Evolutionary conservation across 2,329 filamentous ascomycete genomes (phyloP).

Genomic region (Seiridium unicorne): DNA sequence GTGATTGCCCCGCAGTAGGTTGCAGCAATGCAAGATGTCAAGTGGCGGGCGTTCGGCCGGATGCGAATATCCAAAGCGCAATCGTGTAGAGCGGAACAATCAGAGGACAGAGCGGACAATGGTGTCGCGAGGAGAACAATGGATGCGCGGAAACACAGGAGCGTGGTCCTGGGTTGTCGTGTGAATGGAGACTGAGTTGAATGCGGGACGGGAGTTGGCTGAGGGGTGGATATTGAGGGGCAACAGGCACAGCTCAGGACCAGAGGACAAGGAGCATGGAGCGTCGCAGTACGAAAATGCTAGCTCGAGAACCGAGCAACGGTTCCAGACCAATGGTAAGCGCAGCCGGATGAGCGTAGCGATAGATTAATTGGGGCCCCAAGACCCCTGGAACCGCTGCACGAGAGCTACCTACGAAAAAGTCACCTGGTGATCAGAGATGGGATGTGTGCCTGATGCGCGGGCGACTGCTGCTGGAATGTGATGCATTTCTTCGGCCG

Average conservation of each 20-base stretch:
- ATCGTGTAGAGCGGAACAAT: background rate
- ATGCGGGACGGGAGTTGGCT: background rate
- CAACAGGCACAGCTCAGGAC: background rate
- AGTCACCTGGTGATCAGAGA: too few relatives aligned
- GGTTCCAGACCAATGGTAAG: background rate
- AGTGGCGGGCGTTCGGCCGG: background rate
- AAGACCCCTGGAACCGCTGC: too few relatives aligned
- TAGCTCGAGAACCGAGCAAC: background rate
- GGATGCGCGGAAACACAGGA: background rate
- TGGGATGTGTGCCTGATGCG: too few relatives aligned
- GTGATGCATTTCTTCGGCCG: too few relatives aligned
- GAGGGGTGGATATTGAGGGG: background rate
- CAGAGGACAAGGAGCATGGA: background rate
- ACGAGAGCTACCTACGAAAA: too few relatives aligned
- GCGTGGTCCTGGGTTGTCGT: background rate
- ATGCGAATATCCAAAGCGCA: background rate
- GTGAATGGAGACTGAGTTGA: background rate
- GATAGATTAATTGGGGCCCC: too few relatives aligned
- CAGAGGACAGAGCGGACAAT: background rate
- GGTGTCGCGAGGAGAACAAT: background rate
- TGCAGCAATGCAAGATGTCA: background rate
- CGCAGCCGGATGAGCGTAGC: background rate
- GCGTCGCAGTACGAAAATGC: background rate
- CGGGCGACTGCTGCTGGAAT: too few relatives aligned
- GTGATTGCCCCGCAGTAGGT: conserved; percentile 7